Conservation (phyloP, 805 yeast genomes). For the Komagataella pseudopastoris region DNA sequence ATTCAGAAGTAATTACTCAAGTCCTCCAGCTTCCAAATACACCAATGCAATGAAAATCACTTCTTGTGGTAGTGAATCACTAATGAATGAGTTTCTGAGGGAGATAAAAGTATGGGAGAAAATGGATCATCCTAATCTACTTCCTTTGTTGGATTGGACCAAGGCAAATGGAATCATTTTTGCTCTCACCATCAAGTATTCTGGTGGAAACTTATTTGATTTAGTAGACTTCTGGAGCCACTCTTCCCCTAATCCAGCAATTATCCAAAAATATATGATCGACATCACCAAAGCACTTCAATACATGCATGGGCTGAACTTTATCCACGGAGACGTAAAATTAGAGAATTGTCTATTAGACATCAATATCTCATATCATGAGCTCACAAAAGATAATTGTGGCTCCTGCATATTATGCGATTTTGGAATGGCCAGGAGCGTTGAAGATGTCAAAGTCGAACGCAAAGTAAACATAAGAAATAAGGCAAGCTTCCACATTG, state of each 20-base stretch:
- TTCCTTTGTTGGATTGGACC: constrained; percentile 47
- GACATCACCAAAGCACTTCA: constrained; percentile 48
- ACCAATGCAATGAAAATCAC: constrained; percentile 16
- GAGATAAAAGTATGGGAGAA: constrained; percentile 71
- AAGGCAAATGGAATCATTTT: constrained; percentile 49
- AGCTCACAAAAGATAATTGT: constrained; percentile 19
- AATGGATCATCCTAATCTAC: constrained; percentile 48
- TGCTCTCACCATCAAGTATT: constrained; percentile 54
- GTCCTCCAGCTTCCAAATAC: background rate
- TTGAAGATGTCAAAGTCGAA: constrained; percentile 4
- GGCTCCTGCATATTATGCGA: constrained; percentile 46
- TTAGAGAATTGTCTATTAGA: constrained; percentile 68
- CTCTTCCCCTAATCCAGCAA: background rate
- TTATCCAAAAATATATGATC: constrained; percentile 23
- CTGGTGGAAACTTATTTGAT: constrained; percentile 76
- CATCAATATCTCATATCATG: constrained; percentile 11
- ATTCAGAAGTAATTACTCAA: background rate
- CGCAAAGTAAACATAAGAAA: background rate
- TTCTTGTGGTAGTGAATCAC: constrained; percentile 28
- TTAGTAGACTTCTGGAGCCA: constrained; percentile 56
- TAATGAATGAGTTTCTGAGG: constrained; percentile 36
- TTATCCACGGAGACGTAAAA: constrained; percentile 77
- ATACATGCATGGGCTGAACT: constrained; percentile 48
- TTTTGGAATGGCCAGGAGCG: constrained; percentile 62
- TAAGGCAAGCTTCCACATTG: background rate